Conservation (phyloP, 139 green algal genomes). For the Chlorella sp. region DNA sequence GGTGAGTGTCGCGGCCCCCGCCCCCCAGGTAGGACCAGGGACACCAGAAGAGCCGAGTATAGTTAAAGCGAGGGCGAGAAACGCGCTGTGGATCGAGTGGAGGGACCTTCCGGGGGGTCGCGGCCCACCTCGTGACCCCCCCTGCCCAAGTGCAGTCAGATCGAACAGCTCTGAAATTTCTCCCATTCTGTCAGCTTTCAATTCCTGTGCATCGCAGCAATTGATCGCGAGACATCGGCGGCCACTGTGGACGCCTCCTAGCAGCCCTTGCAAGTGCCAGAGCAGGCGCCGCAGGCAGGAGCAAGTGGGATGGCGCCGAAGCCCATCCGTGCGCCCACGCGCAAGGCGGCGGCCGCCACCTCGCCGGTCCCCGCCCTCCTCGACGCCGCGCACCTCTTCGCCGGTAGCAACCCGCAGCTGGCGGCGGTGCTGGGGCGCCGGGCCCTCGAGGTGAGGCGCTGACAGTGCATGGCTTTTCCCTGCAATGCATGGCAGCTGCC, state of each 20-base stretch:
- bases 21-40: background rate
- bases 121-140: no score
- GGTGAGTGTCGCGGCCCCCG: background rate
- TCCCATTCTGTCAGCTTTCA: no score
- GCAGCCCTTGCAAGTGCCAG: background rate
- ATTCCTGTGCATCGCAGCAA: background rate
- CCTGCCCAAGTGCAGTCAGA: no score
- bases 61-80: no score
- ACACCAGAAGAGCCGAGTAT: background rate
- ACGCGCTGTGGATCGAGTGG: no score
- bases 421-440: slow-evolving; percentile 8
- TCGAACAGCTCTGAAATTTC: no score
- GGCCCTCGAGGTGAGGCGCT: slow-evolving; percentile 14
- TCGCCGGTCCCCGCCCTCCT: background rate
- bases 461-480: no score
- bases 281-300: background rate
- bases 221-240: background rate
- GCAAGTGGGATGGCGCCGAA: background rate
- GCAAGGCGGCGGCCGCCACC: background rate
- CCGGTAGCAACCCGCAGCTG: background rate
- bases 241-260: background rate
- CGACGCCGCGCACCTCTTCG: background rate
- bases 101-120: no score
- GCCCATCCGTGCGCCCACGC: background rate
- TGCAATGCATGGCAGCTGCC: no score